Evolutionary conservation across 2,329 filamentous ascomycete genomes (phyloP), one percentile per base, ranked within the genome.

Genomic region (Byssothecium circinans): DNA sequence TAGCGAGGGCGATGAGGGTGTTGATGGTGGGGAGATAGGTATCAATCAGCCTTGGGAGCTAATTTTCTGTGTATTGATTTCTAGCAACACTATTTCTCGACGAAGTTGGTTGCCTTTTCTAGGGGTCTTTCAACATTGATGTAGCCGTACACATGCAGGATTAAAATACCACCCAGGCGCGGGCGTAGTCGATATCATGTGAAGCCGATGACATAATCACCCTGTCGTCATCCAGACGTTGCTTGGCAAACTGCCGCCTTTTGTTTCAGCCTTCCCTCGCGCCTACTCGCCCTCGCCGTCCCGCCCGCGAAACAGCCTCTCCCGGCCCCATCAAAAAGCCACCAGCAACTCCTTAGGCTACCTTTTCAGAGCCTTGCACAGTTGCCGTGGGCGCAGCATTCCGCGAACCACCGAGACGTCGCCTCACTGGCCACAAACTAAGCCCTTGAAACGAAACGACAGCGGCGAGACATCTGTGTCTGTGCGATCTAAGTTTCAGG

Each of bases 401-500:
- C 22, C 29, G 14, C 12, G 14, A 29, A 25, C 23, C 42, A 50
- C 48, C 49, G 52, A 41, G 32, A 17, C 37, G 39, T 36, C 42
- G 45, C 43, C 38, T 39, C 25, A 47, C 37, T 50, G 49, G 47
- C 43, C 49, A 17, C 45, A 37, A 40, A 50, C 46, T 41, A 49
- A 30, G 19, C 43, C 41, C 47, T 58, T 56, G 58, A 62, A 61
- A 62, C 61, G 47, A 57, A 56, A 54, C 51, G 41, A 25, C 41
- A 41, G 45, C 39, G 33, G 46, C 54, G 56, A 54, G 46, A 39
- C 47, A 41, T 43, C 43, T 41, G 49, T 41, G 45, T 44, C 41
- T 32, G 39, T 43, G 39, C 49, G 45, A 45, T 47, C 43, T 33
- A 35, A 19, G 61, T 58, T 64, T 64, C 60, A 62, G 61, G 61